Evolutionary conservation across 2,329 filamentous ascomycete genomes (phyloP).

Genomic region (Periconia macrospinosa): DNA sequence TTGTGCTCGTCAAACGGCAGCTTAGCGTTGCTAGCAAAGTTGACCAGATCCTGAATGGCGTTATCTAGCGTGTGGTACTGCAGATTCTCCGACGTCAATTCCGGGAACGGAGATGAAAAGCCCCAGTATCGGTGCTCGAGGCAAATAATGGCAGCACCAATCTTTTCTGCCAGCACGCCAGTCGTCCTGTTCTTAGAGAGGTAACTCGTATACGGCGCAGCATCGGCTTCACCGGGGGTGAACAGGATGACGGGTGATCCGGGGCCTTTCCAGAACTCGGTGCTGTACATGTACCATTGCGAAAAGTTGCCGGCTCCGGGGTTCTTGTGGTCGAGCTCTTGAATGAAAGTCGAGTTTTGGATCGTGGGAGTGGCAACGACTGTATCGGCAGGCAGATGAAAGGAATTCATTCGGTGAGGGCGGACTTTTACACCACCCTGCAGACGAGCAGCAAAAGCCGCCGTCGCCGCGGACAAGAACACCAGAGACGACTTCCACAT

Average conservation of each 20-base stretch:
- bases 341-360: background rate
- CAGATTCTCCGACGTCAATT: constrained; percentile 1
- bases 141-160: background rate
- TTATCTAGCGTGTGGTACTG: constrained; percentile 2
- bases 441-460: background rate
- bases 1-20: background rate
- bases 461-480: background rate
- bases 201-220: background rate
- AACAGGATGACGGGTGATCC: background rate
- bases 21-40: background rate
- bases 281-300: background rate
- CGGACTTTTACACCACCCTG: background rate
- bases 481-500: background rate
- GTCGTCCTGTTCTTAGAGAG: background rate
- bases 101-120: background rate
- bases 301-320: background rate
- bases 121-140: constrained; percentile 4
- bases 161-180: background rate
- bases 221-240: background rate
- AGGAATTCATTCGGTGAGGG: background rate
- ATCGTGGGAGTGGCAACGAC: background rate
- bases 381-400: background rate
- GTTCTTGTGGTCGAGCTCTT: background rate
- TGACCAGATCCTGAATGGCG: background rate
- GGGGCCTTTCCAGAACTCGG: constrained; percentile 2